These are phyloP conservation scores for Flaveria floridana DNA, from an alignment of 140 eudicot species.

Conservation along the genomic window DNA sequence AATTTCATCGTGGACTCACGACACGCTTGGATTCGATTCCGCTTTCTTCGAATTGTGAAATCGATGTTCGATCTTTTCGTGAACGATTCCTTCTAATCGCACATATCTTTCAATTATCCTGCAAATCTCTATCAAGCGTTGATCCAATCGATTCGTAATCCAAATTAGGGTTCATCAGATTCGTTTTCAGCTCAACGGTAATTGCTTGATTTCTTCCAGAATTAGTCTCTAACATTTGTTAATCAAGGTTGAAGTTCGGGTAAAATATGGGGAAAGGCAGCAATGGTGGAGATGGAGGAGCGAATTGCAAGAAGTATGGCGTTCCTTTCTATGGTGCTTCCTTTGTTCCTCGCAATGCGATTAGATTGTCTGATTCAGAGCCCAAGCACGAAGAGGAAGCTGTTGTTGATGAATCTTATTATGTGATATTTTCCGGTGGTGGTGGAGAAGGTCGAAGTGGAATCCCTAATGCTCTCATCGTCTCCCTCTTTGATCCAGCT, in stretches of 20 bases:
- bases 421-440: slow-evolving; percentile 78
- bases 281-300: slow-evolving; percentile 13
- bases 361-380: slow-evolving; percentile 29
- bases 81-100: slow-evolving; percentile 15
- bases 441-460: slow-evolving; percentile 97
- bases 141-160: slow-evolving; percentile 19
- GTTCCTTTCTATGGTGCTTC: slow-evolving; percentile 89
- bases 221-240: slow-evolving; percentile 9
- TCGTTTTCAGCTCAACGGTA: slow-evolving; percentile 4
- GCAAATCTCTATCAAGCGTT: slow-evolving; percentile 2
- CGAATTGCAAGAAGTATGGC: slow-evolving; percentile 61
- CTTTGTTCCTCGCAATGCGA: slow-evolving; percentile 53
- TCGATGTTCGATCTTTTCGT: slow-evolving; percentile 8
- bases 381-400: slow-evolving; percentile 12
- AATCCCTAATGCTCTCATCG: slow-evolving; percentile 72
- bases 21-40: slow-evolving; percentile 35
- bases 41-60: slow-evolving; percentile 16
- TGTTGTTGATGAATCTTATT: slow-evolving; percentile 19
- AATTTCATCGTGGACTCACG: slow-evolving; percentile 21
- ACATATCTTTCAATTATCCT: neutral
- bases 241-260: slow-evolving; percentile 16
- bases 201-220: slow-evolving; percentile 14
- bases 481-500: slow-evolving; percentile 53
- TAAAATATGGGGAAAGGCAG: slow-evolving; percentile 10
- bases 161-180: slow-evolving; percentile 32